Conservation (phyloP, 164 flowering plant species). For the Nelumbo lutea region DNA sequence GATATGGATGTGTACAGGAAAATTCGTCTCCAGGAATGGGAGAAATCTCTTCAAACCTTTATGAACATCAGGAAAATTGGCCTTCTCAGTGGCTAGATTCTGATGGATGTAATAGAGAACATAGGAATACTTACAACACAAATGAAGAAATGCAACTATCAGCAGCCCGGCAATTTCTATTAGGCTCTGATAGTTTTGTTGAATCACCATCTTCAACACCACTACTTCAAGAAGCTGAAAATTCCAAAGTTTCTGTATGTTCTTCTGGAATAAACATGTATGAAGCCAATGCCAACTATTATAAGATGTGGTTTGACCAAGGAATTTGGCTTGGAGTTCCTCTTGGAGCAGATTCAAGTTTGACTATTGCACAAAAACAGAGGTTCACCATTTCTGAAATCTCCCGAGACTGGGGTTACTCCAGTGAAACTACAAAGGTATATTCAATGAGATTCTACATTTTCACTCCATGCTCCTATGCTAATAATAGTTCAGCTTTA, state of each 20-base stretch:
- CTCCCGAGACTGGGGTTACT: slow-evolving; percentile 88
- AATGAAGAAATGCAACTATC: slow-evolving; percentile 6
- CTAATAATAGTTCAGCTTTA: not conserved
- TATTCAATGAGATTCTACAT: not conserved
- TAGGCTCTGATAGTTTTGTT: slow-evolving; percentile 21
- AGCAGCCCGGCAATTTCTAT: slow-evolving; percentile 19
- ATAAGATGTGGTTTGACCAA: slow-evolving; percentile 35
- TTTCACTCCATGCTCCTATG: not conserved
- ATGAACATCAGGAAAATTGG: slow-evolving; percentile 22
- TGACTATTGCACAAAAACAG: slow-evolving; percentile 55
- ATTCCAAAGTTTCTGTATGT: slow-evolving; percentile 23
- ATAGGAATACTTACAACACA: slow-evolving; percentile 12
- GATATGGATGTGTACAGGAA: slow-evolving; percentile 25
- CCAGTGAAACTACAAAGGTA: slow-evolving; percentile 77
- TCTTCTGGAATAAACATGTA: slow-evolving; percentile 28
- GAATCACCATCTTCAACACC: slow-evolving; percentile 33
- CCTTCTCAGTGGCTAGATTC: slow-evolving; percentile 19
- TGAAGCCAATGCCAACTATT: slow-evolving; percentile 27
- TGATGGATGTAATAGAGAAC: slow-evolving; percentile 14
- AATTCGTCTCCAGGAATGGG: slow-evolving; percentile 12
- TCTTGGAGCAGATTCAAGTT: slow-evolving; percentile 36
- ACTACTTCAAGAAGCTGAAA: slow-evolving; percentile 30
- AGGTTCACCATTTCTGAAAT: slow-evolving; percentile 70
- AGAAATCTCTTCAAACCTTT: slow-evolving; percentile 6
- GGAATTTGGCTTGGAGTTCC: slow-evolving; percentile 28